phyloP scores from a whole-genome alignment of 23 red algal genomes.

The Agarophyton chilense region DNA sequence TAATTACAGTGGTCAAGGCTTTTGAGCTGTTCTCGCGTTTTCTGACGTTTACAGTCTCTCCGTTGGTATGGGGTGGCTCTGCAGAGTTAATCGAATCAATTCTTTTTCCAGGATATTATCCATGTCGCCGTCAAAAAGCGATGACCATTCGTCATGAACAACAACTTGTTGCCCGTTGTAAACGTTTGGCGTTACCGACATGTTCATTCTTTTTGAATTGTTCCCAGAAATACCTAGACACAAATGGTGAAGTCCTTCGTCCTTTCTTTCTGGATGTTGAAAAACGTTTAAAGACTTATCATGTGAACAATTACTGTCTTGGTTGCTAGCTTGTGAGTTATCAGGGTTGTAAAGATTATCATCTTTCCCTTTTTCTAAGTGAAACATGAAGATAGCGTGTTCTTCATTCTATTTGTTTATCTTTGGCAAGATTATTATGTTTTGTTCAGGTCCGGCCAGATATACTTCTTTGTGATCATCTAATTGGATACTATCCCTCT shows the following conservation, averaged over 20 bases:
- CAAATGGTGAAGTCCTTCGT: not conserved
- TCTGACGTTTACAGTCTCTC: not conserved
- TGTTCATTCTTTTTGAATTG: not conserved
- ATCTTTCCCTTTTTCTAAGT: not conserved
- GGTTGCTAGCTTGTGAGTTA: not conserved
- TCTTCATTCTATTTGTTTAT: not conserved
- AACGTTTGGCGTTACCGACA: not conserved
- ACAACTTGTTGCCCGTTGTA: not conserved
- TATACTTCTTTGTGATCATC: too few relatives aligned
- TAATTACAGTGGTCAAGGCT: conserved; percentile 9
- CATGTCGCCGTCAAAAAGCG: not conserved
- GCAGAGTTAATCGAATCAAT: not conserved
- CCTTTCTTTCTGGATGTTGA: not conserved
- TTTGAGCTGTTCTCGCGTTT: not conserved
- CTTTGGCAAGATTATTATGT: not conserved
- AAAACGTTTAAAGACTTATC: not conserved
- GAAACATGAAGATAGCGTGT: not conserved
- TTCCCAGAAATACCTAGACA: not conserved
- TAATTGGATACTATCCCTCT: too few relatives aligned
- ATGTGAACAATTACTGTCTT: not conserved
- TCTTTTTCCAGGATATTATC: not conserved
- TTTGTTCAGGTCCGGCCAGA: too few relatives aligned
- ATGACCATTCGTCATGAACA: not conserved
- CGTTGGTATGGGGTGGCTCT: not conserved
- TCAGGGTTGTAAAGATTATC: not conserved